Conservation (phyloP, 805 yeast species). For the Starmera pachycereana region DNA sequence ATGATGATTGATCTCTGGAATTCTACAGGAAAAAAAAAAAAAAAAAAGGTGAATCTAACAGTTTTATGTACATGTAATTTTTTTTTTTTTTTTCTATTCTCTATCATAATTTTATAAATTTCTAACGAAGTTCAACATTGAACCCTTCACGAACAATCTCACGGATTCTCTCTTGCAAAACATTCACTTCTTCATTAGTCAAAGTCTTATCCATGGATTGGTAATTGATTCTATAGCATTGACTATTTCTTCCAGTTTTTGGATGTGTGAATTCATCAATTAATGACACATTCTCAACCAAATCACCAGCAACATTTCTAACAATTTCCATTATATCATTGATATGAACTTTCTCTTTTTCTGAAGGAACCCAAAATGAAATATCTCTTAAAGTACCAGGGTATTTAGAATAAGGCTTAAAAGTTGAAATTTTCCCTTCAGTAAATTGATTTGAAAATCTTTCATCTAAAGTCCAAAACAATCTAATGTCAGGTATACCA, state of each 20-base stretch:
- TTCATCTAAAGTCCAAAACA: constrained; percentile 83
- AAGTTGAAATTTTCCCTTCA: constrained; percentile 54
- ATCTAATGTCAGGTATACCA: constrained; percentile 90
- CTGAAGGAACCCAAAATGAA: constrained; percentile 76
- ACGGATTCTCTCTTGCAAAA: constrained; percentile 57
- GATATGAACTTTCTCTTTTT: constrained; percentile 39
- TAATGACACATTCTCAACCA: constrained; percentile 75
- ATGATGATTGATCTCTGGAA: too few relatives aligned
- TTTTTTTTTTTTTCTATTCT: too few relatives aligned
- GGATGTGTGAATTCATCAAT: constrained; percentile 84
- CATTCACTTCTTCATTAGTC: constrained; percentile 77
- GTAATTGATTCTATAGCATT: constrained; percentile 83
- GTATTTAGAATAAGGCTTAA: constrained; percentile 82
- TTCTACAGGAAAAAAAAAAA: too few relatives aligned
- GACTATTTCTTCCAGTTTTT: constrained; percentile 62
- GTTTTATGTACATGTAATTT: too few relatives aligned
- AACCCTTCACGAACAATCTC: constrained; percentile 39
- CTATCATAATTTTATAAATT: not conserved
- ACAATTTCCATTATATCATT: constrained; percentile 94
- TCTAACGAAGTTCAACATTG: constrained; percentile 45
- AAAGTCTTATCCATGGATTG: constrained; percentile 94
- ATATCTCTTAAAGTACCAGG: constrained; percentile 84
- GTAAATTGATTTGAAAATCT: constrained; percentile 68
- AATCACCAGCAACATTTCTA: constrained; percentile 73
- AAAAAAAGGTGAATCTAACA: too few relatives aligned